Conservation (phyloP, 352 stramenopile species). For the Saprolegnia diclina region DNA sequence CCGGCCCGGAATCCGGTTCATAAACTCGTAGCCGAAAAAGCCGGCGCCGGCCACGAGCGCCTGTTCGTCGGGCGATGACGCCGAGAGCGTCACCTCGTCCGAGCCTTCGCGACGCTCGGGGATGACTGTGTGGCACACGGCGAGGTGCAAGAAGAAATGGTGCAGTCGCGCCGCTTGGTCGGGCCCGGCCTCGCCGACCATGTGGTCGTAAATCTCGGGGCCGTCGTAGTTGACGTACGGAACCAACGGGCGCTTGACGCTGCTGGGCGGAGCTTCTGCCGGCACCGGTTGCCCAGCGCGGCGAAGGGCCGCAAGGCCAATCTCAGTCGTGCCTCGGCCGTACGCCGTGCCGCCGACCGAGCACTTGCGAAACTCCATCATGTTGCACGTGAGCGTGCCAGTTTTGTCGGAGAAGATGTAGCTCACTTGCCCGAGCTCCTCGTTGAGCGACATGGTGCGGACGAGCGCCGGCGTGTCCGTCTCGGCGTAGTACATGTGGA, state of each 20-base stretch:
- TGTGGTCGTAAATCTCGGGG: conserved; percentile 55
- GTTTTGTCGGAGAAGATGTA: conserved; percentile 99
- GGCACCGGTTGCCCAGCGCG: conserved; percentile 53
- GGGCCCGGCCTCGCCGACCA: conserved; percentile 46
- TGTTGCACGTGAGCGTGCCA: conserved; percentile 99
- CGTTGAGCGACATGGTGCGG: conserved; percentile 91
- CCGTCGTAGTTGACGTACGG: conserved; percentile 75
- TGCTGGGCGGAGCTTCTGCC: conserved; percentile 17
- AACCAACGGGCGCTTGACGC: conserved; percentile 33
- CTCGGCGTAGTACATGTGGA: conserved; percentile 89
- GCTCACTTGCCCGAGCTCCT: conserved; percentile 94
- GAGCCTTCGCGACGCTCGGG: conserved; percentile 80
- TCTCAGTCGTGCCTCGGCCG: conserved; percentile 72
- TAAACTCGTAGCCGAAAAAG: conserved; percentile 73
- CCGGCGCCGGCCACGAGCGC: conserved; percentile 70
- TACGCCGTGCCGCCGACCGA: conserved; percentile 88
- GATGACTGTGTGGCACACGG: conserved; percentile 95
- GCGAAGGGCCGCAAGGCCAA: conserved; percentile 62
- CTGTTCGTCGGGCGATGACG: conserved; percentile 82
- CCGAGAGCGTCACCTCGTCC: conserved; percentile 55
- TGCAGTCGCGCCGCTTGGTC: conserved; percentile 54
- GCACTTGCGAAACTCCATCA: conserved; percentile 97
- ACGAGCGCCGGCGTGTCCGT: conserved; percentile 86
- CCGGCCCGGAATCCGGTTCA: conserved; percentile 53
- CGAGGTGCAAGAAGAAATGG: conserved; percentile 80